Percentiles rank a stretch among this genome's conserved stretches.
phyloP scores from a whole-genome alignment of 2,329 filamentous ascomycete genomes.

The Stemphylium beticola region DNA sequence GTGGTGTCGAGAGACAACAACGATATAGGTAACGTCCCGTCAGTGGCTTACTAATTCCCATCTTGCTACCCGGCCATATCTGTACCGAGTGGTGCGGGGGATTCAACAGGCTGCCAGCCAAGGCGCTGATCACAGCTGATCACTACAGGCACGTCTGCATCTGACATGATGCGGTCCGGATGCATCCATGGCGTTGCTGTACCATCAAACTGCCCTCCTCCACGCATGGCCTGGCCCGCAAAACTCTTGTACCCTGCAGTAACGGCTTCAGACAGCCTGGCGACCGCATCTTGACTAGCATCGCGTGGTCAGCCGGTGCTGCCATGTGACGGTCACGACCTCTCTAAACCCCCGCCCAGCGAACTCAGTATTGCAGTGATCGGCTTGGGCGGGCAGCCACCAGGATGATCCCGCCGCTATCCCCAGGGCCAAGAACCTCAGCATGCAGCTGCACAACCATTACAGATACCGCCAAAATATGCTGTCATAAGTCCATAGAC shows the following conservation, averaged over 20 bases:
- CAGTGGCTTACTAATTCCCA: neutral
- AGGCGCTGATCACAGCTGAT: constrained; percentile 19
- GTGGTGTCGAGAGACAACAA: neutral
- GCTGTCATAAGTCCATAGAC: constrained; percentile 17
- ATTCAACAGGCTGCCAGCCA: constrained; percentile 12
- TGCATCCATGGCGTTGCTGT: constrained; percentile 25
- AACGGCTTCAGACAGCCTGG: neutral
- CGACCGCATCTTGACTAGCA: constrained; percentile 2
- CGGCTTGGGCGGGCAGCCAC: constrained; percentile 35
- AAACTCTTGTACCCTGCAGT: neutral
- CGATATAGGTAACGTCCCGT: neutral
- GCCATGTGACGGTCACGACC: constrained; percentile 10
- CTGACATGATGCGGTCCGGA: constrained; percentile 22
- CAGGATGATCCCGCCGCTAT: constrained; percentile 33
- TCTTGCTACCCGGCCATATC: neutral
- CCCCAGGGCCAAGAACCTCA: constrained; percentile 23
- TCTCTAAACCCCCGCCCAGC: constrained; percentile 3
- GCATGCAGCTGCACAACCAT: constrained; percentile 24
- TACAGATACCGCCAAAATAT: constrained; percentile 23
- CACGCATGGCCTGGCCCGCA: neutral
- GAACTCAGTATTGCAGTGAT: constrained; percentile 24
- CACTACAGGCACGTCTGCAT: constrained; percentile 16
- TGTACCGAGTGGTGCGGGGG: constrained; percentile 18
- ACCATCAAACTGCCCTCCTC: constrained; percentile 10
- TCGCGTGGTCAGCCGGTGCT: constrained; percentile 16